A percentile compares a stretch with the other conserved stretches of the same genome.
Evolutionary conservation across 768 basidiomycete genomes (phyloP).

Genomic region (Brasilioporus rufonigricans): DNA sequence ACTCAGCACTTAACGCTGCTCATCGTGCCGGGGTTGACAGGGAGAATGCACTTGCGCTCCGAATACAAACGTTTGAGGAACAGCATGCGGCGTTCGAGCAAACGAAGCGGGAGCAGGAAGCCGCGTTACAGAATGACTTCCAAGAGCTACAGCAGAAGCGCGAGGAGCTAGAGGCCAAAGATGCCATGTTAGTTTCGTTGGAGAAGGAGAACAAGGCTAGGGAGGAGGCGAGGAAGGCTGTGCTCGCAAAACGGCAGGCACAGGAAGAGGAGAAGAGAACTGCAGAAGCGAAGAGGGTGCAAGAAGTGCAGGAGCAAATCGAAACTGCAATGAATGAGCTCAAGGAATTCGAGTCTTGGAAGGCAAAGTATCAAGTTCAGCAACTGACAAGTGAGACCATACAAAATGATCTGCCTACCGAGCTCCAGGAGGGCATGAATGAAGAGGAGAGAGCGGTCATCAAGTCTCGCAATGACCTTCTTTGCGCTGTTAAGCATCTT

Average conservation of each 20-base stretch:
- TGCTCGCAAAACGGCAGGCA: slow-evolving; percentile 21
- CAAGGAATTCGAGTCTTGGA: slow-evolving; percentile 8
- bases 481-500: slow-evolving; percentile 13
- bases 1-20: slow-evolving; percentile 1
- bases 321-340: slow-evolving; percentile 18
- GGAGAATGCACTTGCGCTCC: slow-evolving; percentile 14
- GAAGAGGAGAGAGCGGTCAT: slow-evolving; percentile 12
- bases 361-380: not conserved
- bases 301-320: slow-evolving; percentile 20
- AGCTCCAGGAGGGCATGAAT: slow-evolving; percentile 24
- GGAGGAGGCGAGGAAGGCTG: slow-evolving; percentile 22
- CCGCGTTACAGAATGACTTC: slow-evolving; percentile 16
- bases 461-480: slow-evolving; percentile 8
- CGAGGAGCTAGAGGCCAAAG: slow-evolving; percentile 22
- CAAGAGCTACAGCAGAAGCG: slow-evolving; percentile 19
- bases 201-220: slow-evolving; percentile 26
- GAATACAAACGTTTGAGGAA: slow-evolving; percentile 13
- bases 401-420: slow-evolving; percentile 14
- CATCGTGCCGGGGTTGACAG: slow-evolving; percentile 15
- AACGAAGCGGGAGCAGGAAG: slow-evolving; percentile 17
- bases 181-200: slow-evolving; percentile 12
- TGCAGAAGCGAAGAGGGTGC: slow-evolving; percentile 16
- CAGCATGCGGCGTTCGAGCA: slow-evolving; percentile 23
- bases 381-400: not conserved
- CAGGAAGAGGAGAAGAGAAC: slow-evolving; percentile 25